A percentile compares a stretch with the other conserved stretches of the same genome.
phyloP scores from a whole-genome alignment of 345 rosid genomes.

The Eucalyptus tenuipes region DNA sequence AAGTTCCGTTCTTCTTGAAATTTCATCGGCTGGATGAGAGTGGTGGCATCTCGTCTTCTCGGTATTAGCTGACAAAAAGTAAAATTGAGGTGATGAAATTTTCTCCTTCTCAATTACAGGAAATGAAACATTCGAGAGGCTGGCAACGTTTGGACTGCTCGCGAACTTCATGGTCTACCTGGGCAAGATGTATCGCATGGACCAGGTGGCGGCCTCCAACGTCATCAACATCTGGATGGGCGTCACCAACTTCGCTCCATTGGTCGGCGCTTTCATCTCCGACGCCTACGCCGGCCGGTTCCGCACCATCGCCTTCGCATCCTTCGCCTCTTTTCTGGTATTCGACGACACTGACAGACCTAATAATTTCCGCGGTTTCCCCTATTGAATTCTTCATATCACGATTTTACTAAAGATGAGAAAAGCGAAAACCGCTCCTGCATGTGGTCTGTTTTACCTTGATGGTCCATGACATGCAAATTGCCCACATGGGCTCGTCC shows the following conservation, averaged over 20 bases:
- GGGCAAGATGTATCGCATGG: conserved; percentile 7
- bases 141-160: conserved; percentile 22
- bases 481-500: background rate
- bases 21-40: background rate
- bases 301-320: conserved; percentile 35
- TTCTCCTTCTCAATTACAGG: conserved; percentile 1
- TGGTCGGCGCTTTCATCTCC: conserved; percentile 31
- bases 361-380: background rate
- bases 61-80: background rate
- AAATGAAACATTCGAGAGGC: conserved; percentile 40
- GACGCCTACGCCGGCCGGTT: conserved; percentile 39
- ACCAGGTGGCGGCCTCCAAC: conserved; percentile 18
- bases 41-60: background rate
- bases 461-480: background rate
- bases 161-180: conserved; percentile 28
- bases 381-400: background rate
- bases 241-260: conserved; percentile 19
- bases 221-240: conserved; percentile 21
- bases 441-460: background rate
- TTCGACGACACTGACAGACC: background rate
- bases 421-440: background rate
- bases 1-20: background rate
- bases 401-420: background rate
- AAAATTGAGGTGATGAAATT: background rate
- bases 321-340: conserved; percentile 53